Percentiles rank a stretch among this genome's conserved stretches.
phyloP scores from a whole-genome alignment of 2,329 filamentous ascomycete genomes.

The Onygenales sp. region DNA sequence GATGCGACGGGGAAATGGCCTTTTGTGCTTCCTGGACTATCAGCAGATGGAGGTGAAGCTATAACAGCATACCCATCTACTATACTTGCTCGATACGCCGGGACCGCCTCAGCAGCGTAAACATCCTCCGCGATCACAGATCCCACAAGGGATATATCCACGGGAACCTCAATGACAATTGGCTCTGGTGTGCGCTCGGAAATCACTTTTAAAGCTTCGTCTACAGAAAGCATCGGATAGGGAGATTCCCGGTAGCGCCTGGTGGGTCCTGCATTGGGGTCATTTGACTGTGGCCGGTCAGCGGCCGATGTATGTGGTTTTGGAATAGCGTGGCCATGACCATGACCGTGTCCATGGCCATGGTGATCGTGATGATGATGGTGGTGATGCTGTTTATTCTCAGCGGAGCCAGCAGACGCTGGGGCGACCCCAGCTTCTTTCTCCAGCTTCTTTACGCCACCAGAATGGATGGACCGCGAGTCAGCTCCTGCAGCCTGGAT shows the following conservation, averaged over 20 bases:
- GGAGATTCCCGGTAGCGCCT: slow-evolving; percentile 75
- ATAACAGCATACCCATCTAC: slow-evolving; percentile 93
- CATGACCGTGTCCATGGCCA: slow-evolving; percentile 48
- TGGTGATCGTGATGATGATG: slow-evolving; percentile 37
- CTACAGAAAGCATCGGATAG: slow-evolving; percentile 82
- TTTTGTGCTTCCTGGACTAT: slow-evolving; percentile 53
- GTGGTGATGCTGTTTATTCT: slow-evolving; percentile 16
- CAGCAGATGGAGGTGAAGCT: slow-evolving; percentile 38
- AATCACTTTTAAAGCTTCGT: slow-evolving; percentile 68
- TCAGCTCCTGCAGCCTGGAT: slow-evolving; percentile 74
- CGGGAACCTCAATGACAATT: slow-evolving; percentile 46
- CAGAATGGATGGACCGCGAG: slow-evolving; percentile 68
- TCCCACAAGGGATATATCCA: slow-evolving; percentile 60
- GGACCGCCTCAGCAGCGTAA: slow-evolving; percentile 69
- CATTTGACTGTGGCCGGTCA: slow-evolving; percentile 49
- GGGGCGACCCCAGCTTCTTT: slow-evolving; percentile 60
- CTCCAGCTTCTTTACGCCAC: slow-evolving; percentile 76
- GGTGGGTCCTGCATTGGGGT: slow-evolving; percentile 50
- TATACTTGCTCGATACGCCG: slow-evolving; percentile 89
- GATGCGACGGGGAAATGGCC: slow-evolving; percentile 79
- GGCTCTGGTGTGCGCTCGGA: slow-evolving; percentile 61
- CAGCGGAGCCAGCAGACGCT: slow-evolving; percentile 11
- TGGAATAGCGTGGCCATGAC: slow-evolving; percentile 53
- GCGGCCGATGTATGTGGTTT: slow-evolving; percentile 63
- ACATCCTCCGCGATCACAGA: slow-evolving; percentile 77